Evolutionary conservation across 1,139 yeast genomes (phyloP).

Genomic region (Kurtzmaniella natalensis): DNA sequence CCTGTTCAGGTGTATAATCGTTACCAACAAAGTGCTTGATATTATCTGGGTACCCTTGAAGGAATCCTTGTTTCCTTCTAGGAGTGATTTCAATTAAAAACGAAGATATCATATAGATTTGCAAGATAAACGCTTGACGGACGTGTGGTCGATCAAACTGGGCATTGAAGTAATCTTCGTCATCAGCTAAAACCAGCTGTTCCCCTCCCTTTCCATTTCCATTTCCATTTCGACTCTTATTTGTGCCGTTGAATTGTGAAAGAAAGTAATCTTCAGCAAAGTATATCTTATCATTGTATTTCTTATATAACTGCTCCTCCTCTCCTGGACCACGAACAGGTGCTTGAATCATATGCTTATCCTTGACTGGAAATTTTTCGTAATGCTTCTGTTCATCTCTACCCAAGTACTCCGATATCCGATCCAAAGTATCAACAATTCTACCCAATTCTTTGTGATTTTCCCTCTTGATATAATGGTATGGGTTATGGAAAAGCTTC

Average conservation of each 20-base stretch:
- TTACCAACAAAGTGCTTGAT: slow-evolving; percentile 32
- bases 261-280: slow-evolving; percentile 38
- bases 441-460: slow-evolving; percentile 19
- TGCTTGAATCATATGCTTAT: slow-evolving; percentile 14
- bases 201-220: slow-evolving; percentile 14
- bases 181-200: slow-evolving; percentile 15
- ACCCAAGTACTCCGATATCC: slow-evolving; percentile 25
- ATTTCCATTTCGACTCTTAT: no score
- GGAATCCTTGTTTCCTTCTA: slow-evolving; percentile 20
- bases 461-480: slow-evolving; percentile 22
- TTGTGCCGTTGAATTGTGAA: slow-evolving; percentile 25
- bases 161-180: slow-evolving; percentile 22
- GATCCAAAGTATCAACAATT: slow-evolving; percentile 20
- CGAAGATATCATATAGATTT: slow-evolving; percentile 28
- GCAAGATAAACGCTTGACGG: slow-evolving; percentile 27
- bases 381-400: slow-evolving; percentile 25
- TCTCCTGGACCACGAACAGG: slow-evolving; percentile 16
- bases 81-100: slow-evolving; percentile 28
- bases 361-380: slow-evolving; percentile 15
- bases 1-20: slow-evolving; percentile 24
- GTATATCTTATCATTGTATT: slow-evolving; percentile 20
- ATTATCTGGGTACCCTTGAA: slow-evolving; percentile 23
- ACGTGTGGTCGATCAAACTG: slow-evolving; percentile 25
- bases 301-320: slow-evolving; percentile 16
- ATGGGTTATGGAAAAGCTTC: slow-evolving; percentile 35